Evolutionary conservation across 1,139 yeast genomes (phyloP).

Genomic region (Blastobotrys persicus): DNA sequence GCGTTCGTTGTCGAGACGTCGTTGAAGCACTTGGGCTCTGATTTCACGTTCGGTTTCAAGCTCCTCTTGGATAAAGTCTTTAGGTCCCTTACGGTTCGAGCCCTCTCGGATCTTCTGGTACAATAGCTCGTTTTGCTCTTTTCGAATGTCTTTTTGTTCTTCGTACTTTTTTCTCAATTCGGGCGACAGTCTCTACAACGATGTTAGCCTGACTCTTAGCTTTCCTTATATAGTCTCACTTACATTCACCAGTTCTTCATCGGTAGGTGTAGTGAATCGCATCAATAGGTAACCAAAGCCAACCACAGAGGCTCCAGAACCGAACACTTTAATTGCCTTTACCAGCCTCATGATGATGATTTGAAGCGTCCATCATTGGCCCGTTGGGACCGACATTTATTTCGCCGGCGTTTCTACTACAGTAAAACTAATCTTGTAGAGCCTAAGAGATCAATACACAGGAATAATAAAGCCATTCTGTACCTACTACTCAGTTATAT

Average conservation of each 20-base stretch:
- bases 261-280: constrained; percentile 77
- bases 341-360: constrained; percentile 3
- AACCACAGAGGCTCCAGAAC: constrained; percentile 54
- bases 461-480: too few species aligned
- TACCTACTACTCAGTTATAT: too few species aligned
- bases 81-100: constrained; percentile 26
- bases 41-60: constrained; percentile 25
- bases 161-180: constrained; percentile 78
- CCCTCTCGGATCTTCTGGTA: constrained; percentile 24
- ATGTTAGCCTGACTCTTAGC: not conserved
- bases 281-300: constrained; percentile 65
- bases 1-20: constrained; percentile 15
- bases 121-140: constrained; percentile 60
- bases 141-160: constrained; percentile 54
- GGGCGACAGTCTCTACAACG: constrained; percentile 58
- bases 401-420: too few species aligned
- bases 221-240: constrained; percentile 13
- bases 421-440: too few species aligned
- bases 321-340: constrained; percentile 4
- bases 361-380: not conserved
- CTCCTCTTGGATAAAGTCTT: constrained; percentile 27
- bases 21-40: constrained; percentile 13
- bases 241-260: constrained; percentile 66
- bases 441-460: too few species aligned
- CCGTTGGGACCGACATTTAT: not conserved